Evolutionary conservation across 352 stramenopile genomes (phyloP), one percentile per base, ranked within the genome.

Genomic region (Phytophthora megakarya): DNA sequence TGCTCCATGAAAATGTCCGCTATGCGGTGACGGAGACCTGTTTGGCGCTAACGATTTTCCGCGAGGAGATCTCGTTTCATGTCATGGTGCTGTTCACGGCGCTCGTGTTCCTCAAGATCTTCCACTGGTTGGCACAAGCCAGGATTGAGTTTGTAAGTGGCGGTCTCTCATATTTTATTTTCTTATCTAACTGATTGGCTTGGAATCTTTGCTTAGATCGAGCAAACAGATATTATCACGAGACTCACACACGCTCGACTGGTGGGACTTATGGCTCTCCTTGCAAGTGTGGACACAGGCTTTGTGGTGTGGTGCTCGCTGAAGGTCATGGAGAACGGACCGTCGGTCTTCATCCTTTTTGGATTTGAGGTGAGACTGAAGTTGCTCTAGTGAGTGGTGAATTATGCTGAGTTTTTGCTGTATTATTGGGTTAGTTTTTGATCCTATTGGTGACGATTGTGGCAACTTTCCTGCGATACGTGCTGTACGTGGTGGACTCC

Each of bases 11-110:
- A 58, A 98, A 98, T 73, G 92, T 98, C 38, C 93, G 96, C 30
- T 99, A 98, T 75, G 93, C 98, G 32, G 89, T 99, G 56, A 99
- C 96, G 6, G 98, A 99, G 84, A 99, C 97, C 21, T 99, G 97
- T 84, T 78, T 99, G 22, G 97, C 98, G n/a, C 86, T 99, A 22
- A 99, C 97, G 35, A 98, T 99, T 50, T 99, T 99, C 80, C 90
- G 97, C 19, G 90, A 98, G 37, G 97, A 99, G 78, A 91, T 99
- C 58, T 98, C 90, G 50, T 90, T 98, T 35, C 75, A 89, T n/a
- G 97, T 98, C 30, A 88, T 97, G 28, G 84, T 93, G 49, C 70
- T 99, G 13, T 99, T 99, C 81, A 91, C 97, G 35, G 79, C 88
- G 35, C 81, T 99, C 21, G 87, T 99, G 40, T 95, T 99, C 62